Evolutionary conservation across 805 yeast genomes (phyloP).

Genomic region (Wickerhamiella musiphila): DNA sequence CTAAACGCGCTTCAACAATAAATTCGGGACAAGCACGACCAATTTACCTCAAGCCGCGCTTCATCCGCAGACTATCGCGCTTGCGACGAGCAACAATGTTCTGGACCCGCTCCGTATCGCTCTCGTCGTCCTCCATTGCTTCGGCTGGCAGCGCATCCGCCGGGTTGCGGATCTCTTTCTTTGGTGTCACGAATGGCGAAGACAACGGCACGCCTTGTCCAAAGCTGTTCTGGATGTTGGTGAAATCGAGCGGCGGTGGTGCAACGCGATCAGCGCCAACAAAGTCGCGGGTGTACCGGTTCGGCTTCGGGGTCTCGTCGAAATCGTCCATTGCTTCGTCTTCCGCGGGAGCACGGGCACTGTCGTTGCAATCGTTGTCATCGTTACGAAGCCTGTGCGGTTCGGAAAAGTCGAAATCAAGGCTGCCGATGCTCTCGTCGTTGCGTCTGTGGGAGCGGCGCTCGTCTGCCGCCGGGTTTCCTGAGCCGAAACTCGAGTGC

Average conservation of each 20-base stretch:
- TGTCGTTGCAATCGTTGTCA: no score
- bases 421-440: no score
- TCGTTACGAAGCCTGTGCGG: no score
- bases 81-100: slow-evolving; percentile 35
- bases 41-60: slow-evolving; percentile 22
- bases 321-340: background rate
- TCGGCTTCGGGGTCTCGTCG: slow-evolving; percentile 2
- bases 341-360: background rate
- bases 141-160: slow-evolving; percentile 4
- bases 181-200: no score
- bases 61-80: slow-evolving; percentile 34
- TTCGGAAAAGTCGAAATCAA: no score
- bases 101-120: slow-evolving; percentile 12
- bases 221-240: slow-evolving; percentile 3
- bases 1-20: no score
- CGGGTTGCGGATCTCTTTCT: no score
- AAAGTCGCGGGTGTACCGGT: slow-evolving; percentile 1
- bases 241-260: slow-evolving; percentile 1
- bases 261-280: slow-evolving; percentile 1
- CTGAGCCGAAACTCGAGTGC: background rate
- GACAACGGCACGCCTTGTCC: slow-evolving; percentile 13
- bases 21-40: background rate
- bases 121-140: slow-evolving; percentile 4
- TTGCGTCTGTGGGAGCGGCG: no score
- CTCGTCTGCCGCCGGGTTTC: no score